Conservation (phyloP, 495 filamentous ascomycete species). For the Pyrenopolyporus hunteri region DNA sequence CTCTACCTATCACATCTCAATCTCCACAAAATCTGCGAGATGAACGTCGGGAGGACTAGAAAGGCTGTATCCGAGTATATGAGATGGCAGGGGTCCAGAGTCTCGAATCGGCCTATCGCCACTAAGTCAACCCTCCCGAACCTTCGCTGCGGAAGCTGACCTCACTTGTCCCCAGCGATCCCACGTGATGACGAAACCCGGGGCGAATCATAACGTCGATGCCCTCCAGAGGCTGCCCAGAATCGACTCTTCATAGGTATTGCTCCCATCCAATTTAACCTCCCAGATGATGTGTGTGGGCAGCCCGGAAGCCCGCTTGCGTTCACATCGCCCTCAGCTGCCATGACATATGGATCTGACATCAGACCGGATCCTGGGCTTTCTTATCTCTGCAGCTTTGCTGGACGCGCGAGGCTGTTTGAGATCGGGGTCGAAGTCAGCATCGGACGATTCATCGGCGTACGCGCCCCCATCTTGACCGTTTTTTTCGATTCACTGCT, state of each 20-base stretch:
- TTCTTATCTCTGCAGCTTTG: constrained; percentile 2
- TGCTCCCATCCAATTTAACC: neutral
- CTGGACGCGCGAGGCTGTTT: constrained; percentile 5
- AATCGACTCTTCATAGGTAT: constrained; percentile 9
- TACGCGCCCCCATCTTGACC: neutral
- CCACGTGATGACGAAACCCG: constrained; percentile 38
- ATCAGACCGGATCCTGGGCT: constrained; percentile 24
- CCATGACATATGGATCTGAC: constrained; percentile 34
- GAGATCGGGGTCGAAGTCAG: constrained; percentile 4
- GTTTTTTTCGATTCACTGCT: neutral
- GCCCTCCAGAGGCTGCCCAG: neutral
- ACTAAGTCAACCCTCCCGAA: constrained; percentile 12
- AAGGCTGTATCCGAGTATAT: constrained; percentile 19
- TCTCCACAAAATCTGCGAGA: constrained; percentile 22
- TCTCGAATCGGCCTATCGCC: constrained; percentile 24
- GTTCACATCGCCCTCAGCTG: constrained; percentile 13
- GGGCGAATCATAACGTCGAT: constrained; percentile 28
- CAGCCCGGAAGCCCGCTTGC: constrained; percentile 1
- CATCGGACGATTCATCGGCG: constrained; percentile 5
- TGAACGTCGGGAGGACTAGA: constrained; percentile 11
- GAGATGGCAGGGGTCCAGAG: neutral
- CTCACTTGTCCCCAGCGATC: constrained; percentile 30
- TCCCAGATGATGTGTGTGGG: neutral
- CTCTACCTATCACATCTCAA: constrained; percentile 15
- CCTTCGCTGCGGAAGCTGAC: constrained; percentile 20